phyloP scores from a whole-genome alignment of 805 yeast species.

The Pichia eremophila region DNA sequence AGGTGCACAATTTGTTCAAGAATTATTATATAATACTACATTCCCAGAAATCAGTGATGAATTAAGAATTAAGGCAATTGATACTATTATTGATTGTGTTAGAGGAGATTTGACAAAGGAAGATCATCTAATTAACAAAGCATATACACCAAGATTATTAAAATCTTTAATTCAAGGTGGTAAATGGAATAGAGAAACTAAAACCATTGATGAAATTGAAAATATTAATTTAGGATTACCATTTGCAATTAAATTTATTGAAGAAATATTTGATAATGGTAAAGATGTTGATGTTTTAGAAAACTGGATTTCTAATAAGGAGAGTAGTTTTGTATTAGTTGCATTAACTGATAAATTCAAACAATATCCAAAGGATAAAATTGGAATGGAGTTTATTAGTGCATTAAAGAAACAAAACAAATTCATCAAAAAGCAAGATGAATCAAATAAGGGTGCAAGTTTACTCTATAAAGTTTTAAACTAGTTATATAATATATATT shows the following conservation, averaged over 20 bases:
- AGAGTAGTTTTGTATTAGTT: conserved; percentile 75
- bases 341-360: conserved; percentile 63
- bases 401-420: conserved; percentile 44
- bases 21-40: conserved; percentile 48
- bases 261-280: conserved; percentile 37
- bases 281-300: conserved; percentile 41
- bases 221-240: conserved; percentile 43
- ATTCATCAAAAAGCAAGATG: conserved; percentile 31
- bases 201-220: conserved; percentile 36
- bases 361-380: conserved; percentile 30
- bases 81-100: conserved; percentile 46
- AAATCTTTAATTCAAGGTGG: conserved; percentile 78
- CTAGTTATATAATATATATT: neutral
- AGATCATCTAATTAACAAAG: conserved; percentile 58
- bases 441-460: conserved; percentile 56
- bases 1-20: conserved; percentile 78
- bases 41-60: conserved; percentile 25
- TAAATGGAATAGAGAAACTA: conserved; percentile 64
- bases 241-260: conserved; percentile 45
- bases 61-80: conserved; percentile 37
- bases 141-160: conserved; percentile 65
- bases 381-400: conserved; percentile 38
- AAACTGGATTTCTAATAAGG: conserved; percentile 55
- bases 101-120: conserved; percentile 61
- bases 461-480: conserved; percentile 32